A percentile compares a stretch with the other conserved stretches of the same genome.
Evolutionary conservation across 768 basidiomycete genomes (phyloP).

Genomic region (Boletus subcaerulescens): DNA sequence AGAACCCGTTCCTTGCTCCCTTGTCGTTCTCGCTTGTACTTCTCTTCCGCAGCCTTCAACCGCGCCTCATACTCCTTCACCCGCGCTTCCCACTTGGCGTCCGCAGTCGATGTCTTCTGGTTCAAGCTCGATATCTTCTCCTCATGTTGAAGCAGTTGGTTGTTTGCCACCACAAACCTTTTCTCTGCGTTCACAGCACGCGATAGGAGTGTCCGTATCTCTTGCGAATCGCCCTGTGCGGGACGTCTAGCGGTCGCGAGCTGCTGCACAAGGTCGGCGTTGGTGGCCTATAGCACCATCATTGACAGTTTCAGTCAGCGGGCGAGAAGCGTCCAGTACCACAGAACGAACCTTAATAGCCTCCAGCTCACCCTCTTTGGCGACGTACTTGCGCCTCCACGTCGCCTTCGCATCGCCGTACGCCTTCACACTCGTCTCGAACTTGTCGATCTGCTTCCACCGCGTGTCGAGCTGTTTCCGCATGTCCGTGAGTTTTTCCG

Average conservation of each 20-base stretch:
- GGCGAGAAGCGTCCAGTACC: not conserved
- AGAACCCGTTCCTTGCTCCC: constrained; percentile 83
- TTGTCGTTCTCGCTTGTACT: constrained; percentile 89
- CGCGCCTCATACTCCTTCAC: constrained; percentile 88
- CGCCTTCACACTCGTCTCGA: constrained; percentile 81
- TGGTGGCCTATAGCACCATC: constrained; percentile 51
- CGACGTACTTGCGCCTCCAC: constrained; percentile 80
- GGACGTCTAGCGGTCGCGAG: constrained; percentile 61
- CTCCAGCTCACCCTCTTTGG: constrained; percentile 89
- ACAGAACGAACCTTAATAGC: constrained; percentile 64
- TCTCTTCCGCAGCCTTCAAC: constrained; percentile 82
- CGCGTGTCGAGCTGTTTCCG: constrained; percentile 83
- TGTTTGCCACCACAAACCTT: constrained; percentile 78
- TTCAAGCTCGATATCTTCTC: constrained; percentile 77
- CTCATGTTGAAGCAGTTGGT: constrained; percentile 80
- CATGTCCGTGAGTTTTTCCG: constrained; percentile 73
- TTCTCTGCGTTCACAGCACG: constrained; percentile 85
- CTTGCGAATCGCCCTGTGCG: constrained; percentile 58
- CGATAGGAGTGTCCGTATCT: constrained; percentile 65
- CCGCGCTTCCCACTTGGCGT: constrained; percentile 92
- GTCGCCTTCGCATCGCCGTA: constrained; percentile 76
- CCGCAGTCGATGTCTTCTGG: constrained; percentile 67
- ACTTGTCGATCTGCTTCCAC: constrained; percentile 92
- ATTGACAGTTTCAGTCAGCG: not conserved
- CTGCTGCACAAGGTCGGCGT: constrained; percentile 71